These are phyloP conservation scores for Juglanconis oblonga DNA, from an alignment of 2,329 filamentous ascomycete species.

Conservation along the genomic window DNA sequence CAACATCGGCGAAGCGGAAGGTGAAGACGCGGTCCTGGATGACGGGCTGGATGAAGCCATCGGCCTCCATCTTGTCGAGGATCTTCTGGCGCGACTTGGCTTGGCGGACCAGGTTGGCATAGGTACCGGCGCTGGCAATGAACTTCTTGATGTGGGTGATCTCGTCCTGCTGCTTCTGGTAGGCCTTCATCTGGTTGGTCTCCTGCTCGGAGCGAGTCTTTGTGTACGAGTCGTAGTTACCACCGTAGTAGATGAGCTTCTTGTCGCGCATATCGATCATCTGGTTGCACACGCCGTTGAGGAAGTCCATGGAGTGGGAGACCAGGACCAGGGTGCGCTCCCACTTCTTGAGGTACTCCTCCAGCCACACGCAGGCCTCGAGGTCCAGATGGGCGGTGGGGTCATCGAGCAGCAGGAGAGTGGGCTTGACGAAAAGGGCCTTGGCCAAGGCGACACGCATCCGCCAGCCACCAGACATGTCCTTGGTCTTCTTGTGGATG, in stretches of 20 bases:
- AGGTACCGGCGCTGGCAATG: conserved; percentile 98
- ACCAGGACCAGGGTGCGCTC: conserved; percentile 94
- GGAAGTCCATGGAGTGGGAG: conserved; percentile 97
- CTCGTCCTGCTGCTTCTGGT: conserved; percentile 98
- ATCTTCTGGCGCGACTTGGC: conserved; percentile 99
- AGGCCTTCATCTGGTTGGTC: conserved; percentile 98
- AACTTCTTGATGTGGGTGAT: conserved; percentile 99
- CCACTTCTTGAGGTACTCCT: conserved; percentile 99
- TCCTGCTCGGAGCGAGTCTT: conserved; percentile 95
- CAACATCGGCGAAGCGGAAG: conserved; percentile 97
- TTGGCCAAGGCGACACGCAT: conserved; percentile 98
- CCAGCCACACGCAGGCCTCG: conserved; percentile 98
- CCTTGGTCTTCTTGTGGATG: conserved; percentile 99
- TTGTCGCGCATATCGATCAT: conserved; percentile 98
- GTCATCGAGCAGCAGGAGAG: conserved; percentile 92
- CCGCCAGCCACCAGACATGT: conserved; percentile 99
- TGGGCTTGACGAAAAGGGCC: conserved; percentile 97
- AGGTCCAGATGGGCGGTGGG: conserved; percentile 98
- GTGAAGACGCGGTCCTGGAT: conserved; percentile 83
- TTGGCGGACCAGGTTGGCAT: conserved; percentile 97
- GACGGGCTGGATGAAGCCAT: conserved; percentile 95
- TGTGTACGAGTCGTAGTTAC: conserved; percentile 98
- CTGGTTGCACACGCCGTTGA: conserved; percentile 96
- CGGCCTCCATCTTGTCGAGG: conserved; percentile 99
- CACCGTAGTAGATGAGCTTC: conserved; percentile 93